Evolutionary conservation across 768 basidiomycete species (phyloP).

Genomic region (Gyrodon lividus): DNA sequence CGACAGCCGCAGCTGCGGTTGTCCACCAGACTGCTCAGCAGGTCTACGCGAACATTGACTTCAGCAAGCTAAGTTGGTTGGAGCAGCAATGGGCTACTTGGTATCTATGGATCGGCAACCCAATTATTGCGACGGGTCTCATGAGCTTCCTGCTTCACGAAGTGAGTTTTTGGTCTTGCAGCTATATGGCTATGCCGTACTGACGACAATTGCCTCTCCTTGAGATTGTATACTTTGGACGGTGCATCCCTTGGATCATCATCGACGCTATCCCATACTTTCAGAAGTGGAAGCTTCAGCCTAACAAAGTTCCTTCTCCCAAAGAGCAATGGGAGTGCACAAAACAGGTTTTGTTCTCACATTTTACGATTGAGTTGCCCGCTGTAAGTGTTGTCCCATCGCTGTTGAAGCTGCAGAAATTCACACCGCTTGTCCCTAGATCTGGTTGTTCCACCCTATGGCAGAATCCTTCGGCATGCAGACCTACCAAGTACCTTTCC

Average conservation of each 20-base stretch:
- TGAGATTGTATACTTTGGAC: slow-evolving; percentile 95
- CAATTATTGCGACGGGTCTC: slow-evolving; percentile 88
- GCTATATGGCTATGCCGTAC: neutral
- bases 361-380: slow-evolving; percentile 94
- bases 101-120: slow-evolving; percentile 87
- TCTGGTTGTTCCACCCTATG: slow-evolving; percentile 89
- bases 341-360: slow-evolving; percentile 88
- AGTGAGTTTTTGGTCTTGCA: slow-evolving; percentile 44
- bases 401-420: neutral
- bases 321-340: slow-evolving; percentile 95
- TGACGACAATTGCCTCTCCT: neutral
- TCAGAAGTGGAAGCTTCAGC: slow-evolving; percentile 90
- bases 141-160: slow-evolving; percentile 94
- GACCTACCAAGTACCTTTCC: slow-evolving; percentile 93
- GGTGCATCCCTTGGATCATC: slow-evolving; percentile 92
- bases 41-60: slow-evolving; percentile 60
- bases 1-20: slow-evolving; percentile 25
- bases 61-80: slow-evolving; percentile 59
- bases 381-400: slow-evolving; percentile 49
- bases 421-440: slow-evolving; percentile 43
- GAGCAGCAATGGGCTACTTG: slow-evolving; percentile 84
- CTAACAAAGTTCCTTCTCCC: slow-evolving; percentile 74
- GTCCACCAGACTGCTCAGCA: slow-evolving; percentile 32
- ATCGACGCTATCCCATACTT: slow-evolving; percentile 95
- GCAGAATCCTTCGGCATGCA: slow-evolving; percentile 86